These are phyloP conservation scores for Casuarina cunninghamiana DNA, from an alignment of 306 rosid species.

Conservation along the genomic window DNA sequence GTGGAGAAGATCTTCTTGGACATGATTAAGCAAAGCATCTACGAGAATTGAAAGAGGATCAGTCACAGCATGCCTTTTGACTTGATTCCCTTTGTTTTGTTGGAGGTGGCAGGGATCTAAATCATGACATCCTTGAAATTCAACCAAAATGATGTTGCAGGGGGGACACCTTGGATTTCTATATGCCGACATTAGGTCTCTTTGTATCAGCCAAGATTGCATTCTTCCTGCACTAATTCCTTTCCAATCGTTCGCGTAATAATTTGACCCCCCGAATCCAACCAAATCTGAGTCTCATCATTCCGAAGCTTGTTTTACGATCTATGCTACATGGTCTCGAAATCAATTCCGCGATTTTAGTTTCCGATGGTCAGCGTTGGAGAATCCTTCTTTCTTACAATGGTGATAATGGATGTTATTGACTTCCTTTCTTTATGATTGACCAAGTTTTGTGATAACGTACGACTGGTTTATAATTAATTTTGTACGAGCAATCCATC, in stretches of 20 bases:
- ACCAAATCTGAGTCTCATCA: constrained; percentile 62
- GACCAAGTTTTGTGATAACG: constrained; percentile 5
- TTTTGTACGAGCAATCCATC: not conserved
- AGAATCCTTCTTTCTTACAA: constrained; percentile 22
- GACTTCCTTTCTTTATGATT: constrained; percentile 22
- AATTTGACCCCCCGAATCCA: constrained; percentile 59
- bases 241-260: constrained; percentile 25
- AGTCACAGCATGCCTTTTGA: constrained; percentile 32
- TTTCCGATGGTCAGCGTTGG: constrained; percentile 43
- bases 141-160: constrained; percentile 36
- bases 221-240: constrained; percentile 26
- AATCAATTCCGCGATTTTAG: constrained; percentile 21
- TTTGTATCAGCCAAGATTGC: not conserved
- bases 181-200: not conserved
- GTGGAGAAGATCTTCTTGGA: not conserved
- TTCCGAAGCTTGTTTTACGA: constrained; percentile 36
- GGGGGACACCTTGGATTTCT: constrained; percentile 28
- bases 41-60: constrained; percentile 31
- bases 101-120: constrained; percentile 47
- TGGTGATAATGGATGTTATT: constrained; percentile 27
- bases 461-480: not conserved
- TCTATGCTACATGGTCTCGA: constrained; percentile 24
- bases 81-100: constrained; percentile 31
- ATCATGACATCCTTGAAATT: constrained; percentile 25
- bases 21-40: constrained; percentile 15